Evolutionary conservation across 495 filamentous ascomycete species (phyloP), one percentile per base, ranked within the genome.

Genomic region (Oidiodendron maius): DNA sequence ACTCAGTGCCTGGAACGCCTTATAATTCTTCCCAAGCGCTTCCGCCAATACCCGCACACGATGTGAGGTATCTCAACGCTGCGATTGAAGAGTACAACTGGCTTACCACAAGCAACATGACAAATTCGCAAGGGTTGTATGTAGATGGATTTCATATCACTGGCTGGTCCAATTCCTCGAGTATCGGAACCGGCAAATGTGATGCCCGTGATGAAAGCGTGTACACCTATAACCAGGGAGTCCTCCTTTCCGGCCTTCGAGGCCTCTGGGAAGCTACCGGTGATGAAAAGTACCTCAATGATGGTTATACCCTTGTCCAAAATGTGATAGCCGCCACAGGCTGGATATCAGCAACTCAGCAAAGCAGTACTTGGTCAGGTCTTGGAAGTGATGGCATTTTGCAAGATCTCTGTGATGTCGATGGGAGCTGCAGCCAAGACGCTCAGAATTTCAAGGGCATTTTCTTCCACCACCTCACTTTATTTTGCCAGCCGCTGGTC

Each of bases 151-250:
- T 88, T 61, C 91, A 96, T 60, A 84, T 96, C 65, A 74, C 68
- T 20, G 81, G 80, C 18, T 85, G 79, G 65, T 54, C 62, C 56
- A 65, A 3, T 61, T 70, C 38, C 35, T 15, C 35, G 4, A 10
- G 6, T 21, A 46, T 25, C 30, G 24, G 17, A 21, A 67, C 66
- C 46, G 76, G 80, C 52, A 76, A 72, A 39, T 96, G 88, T 61
- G 87, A 96, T 57, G 61, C 74, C n/a, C 75, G 89, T 13, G 83
- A 94, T 63, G 78, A 89, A 39, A 88, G 88, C 80, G 80, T 94
- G 12, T 91, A 91, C 64, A 89, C 89, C 0, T 96, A 96, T 68
- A 96, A 96, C 68, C 91, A 96, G 63, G 91, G 90, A 22, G 88
- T 95, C n/a, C 52, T 96, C 16, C 80, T 96, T 18, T 86, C 84